Conservation (phyloP, 768 basidiomycete genomes). For the Boletus reticulatus region DNA sequence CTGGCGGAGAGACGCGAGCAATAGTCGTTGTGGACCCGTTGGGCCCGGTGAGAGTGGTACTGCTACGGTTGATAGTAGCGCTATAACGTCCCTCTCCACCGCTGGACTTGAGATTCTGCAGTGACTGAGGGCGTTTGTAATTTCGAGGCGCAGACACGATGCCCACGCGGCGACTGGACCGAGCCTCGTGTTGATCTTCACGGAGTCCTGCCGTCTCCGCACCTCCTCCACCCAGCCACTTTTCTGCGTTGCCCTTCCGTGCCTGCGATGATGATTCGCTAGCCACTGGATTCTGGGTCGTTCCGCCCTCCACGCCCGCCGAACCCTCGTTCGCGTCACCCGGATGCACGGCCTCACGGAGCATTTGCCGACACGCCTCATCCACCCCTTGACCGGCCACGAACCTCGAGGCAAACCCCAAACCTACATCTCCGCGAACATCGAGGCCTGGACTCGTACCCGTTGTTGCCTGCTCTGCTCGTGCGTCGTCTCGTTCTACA, state of each 20-base stretch:
- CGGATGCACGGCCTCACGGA: constrained; percentile 19
- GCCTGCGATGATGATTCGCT: constrained; percentile 6
- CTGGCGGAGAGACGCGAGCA: constrained; percentile 14
- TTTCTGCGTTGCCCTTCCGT: neutral
- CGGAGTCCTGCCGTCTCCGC: constrained; percentile 17
- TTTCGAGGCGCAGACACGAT: constrained; percentile 34
- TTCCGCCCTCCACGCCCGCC: constrained; percentile 6
- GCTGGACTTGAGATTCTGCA: constrained; percentile 27
- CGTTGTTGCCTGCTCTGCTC: neutral
- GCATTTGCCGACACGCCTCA: constrained; percentile 20
- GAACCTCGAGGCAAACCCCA: constrained; percentile 25
- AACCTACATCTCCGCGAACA: constrained; percentile 22
- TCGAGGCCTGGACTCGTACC: constrained; percentile 7
- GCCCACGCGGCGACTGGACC: constrained; percentile 44
- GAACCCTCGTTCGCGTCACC: constrained; percentile 17
- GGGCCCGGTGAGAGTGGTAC: constrained; percentile 2
- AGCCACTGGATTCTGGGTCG: neutral
- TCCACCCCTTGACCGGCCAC: constrained; percentile 22
- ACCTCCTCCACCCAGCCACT: constrained; percentile 14
- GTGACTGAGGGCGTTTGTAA: constrained; percentile 34
- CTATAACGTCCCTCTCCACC: constrained; percentile 9
- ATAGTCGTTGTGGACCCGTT: constrained; percentile 5
- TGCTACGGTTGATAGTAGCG: constrained; percentile 10
- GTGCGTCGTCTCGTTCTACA: neutral
- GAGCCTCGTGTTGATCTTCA: constrained; percentile 34